phyloP scores from a whole-genome alignment of 768 basidiomycete species.

The Serendipita sp. region DNA sequence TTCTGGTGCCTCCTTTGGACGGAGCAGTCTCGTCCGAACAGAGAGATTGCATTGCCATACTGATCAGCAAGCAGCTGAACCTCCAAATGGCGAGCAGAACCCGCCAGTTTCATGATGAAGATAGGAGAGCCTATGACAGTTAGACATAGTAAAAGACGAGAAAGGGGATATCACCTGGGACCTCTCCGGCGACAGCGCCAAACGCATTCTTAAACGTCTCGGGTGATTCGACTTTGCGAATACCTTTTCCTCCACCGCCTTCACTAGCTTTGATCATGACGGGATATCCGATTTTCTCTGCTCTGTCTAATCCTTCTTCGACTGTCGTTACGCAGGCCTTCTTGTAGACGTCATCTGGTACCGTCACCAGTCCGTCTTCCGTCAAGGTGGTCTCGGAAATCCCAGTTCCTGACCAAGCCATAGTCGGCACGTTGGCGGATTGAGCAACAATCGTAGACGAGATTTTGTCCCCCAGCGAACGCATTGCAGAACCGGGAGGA shows the following conservation, averaged over 20 bases:
- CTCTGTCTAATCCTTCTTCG: conserved; percentile 68
- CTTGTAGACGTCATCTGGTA: conserved; percentile 78
- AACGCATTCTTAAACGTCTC: conserved; percentile 90
- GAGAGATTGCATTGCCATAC: conserved; percentile 96
- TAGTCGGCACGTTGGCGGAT: conserved; percentile 87
- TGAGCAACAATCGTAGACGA: conserved; percentile 99
- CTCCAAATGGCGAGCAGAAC: conserved; percentile 91
- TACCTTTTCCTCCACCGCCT: conserved; percentile 98
- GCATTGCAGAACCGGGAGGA: conserved; percentile 96
- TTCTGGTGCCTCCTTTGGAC: conserved; percentile 99
- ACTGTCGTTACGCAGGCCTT: conserved; percentile 77
- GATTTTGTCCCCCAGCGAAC: conserved; percentile 97
- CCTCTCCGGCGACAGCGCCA: conserved; percentile 85
- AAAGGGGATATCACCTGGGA: conserved; percentile 54
- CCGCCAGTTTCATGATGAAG: conserved; percentile 99
- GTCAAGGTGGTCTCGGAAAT: conserved; percentile 76
- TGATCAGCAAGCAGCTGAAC: conserved; percentile 98
- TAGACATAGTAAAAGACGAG: conserved; percentile 15
- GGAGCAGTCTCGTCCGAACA: conserved; percentile 98
- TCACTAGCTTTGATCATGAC: conserved; percentile 99
- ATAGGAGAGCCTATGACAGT: conserved; percentile 65
- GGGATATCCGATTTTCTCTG: conserved; percentile 85
- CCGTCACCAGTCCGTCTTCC: conserved; percentile 77
- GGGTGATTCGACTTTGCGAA: conserved; percentile 76
- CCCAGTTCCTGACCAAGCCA: conserved; percentile 97